Conservation (phyloP, 139 green algal genomes). For the Chlorella ohadii region DNA sequence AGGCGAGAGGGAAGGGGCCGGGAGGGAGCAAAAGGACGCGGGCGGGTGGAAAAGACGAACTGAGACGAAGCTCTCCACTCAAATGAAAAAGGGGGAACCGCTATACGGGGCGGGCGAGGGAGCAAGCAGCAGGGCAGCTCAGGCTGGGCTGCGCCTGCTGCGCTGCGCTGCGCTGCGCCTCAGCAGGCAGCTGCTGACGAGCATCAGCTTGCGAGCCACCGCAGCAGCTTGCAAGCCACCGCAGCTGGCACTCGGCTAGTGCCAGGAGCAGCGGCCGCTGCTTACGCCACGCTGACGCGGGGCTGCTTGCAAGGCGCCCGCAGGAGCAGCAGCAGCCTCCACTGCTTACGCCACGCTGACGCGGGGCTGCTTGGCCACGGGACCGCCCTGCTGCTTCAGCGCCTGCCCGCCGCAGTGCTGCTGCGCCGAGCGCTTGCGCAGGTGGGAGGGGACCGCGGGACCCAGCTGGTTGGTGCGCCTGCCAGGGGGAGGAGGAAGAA, state of each 20-base stretch:
- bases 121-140: background rate
- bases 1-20: background rate
- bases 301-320: no score
- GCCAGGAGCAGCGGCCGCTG: background rate
- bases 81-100: background rate
- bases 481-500: background rate
- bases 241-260: no score
- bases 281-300: slow-evolving; percentile 6
- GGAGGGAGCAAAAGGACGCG: background rate
- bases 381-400: background rate
- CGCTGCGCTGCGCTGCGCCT: no score
- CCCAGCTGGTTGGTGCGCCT: slow-evolving; percentile 43
- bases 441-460: slow-evolving; percentile 9
- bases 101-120: no score
- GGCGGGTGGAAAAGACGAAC: background rate
- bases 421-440: slow-evolving; percentile 16
- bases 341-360: background rate
- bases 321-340: background rate
- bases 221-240: no score
- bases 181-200: no score
- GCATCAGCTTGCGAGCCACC: no score
- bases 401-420: slow-evolving; percentile 21
- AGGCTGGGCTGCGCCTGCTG: no score
- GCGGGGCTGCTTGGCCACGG: slow-evolving; percentile 22
- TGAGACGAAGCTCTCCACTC: background rate